Evolutionary conservation across 257 asterid species (phyloP).

Genomic region (Eustoma russellianum): DNA sequence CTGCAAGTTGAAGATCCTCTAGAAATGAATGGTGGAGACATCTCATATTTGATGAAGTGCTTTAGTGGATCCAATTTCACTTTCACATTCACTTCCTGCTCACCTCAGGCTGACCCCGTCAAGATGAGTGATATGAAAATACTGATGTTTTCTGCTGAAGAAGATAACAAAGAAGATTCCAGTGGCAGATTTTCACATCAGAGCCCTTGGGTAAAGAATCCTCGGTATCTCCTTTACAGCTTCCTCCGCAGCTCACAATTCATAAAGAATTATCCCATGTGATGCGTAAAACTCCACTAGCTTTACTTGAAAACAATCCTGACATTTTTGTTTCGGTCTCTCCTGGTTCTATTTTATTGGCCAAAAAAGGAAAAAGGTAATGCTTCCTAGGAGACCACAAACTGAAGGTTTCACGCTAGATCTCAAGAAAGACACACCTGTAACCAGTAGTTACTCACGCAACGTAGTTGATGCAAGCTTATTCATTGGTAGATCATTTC

Average conservation of each 20-base stretch:
- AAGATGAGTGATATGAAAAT: slow-evolving; percentile 76
- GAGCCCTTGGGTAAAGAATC: slow-evolving; percentile 40
- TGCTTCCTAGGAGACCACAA: slow-evolving; percentile 38
- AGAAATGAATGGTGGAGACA: slow-evolving; percentile 41
- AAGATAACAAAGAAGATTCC: slow-evolving; percentile 49
- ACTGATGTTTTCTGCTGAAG: slow-evolving; percentile 62
- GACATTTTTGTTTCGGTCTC: slow-evolving; percentile 58
- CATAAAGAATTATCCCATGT: slow-evolving; percentile 35
- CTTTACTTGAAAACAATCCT: slow-evolving; percentile 62
- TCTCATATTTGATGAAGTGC: slow-evolving; percentile 43
- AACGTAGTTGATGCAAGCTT: slow-evolving; percentile 92
- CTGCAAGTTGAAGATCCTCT: slow-evolving; percentile 34
- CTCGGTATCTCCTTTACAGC: slow-evolving; percentile 49
- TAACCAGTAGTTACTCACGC: slow-evolving; percentile 48
- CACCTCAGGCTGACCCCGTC: slow-evolving; percentile 87
- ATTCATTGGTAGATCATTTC: slow-evolving; percentile 96
- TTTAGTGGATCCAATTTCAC: slow-evolving; percentile 35
- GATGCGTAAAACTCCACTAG: slow-evolving; percentile 82
- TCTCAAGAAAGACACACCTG: slow-evolving; percentile 52
- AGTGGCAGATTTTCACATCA: slow-evolving; percentile 31
- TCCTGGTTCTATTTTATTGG: slow-evolving; percentile 67
- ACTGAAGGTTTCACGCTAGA: slow-evolving; percentile 72
- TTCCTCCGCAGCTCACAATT: slow-evolving; percentile 25
- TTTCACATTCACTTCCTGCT: slow-evolving; percentile 94
- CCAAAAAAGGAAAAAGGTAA: slow-evolving; percentile 66